Evolutionary conservation across 495 filamentous ascomycete genomes (phyloP).

Genomic region (Aspergillus egyptiacus): DNA sequence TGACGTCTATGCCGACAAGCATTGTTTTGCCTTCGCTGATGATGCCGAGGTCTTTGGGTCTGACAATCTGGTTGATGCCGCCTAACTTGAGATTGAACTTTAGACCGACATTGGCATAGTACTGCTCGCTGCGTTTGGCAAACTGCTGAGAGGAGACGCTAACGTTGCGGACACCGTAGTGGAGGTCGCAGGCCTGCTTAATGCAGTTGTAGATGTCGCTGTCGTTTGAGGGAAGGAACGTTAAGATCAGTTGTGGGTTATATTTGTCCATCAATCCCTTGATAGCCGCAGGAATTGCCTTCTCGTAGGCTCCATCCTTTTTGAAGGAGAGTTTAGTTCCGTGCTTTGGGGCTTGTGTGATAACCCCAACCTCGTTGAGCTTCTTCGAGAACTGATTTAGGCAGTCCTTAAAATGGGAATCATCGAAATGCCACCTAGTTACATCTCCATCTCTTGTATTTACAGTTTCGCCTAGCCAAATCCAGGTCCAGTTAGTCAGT

Average conservation of each 20-base stretch:
- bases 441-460: too few relatives aligned
- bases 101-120: slow-evolving; percentile 68
- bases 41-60: slow-evolving; percentile 44
- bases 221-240: slow-evolving; percentile 52
- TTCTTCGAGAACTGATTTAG: slow-evolving; percentile 18
- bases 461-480: too few relatives aligned
- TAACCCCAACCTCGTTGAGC: slow-evolving; percentile 29
- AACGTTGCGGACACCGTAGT: slow-evolving; percentile 13
- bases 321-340: slow-evolving; percentile 18
- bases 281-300: slow-evolving; percentile 24
- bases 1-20: slow-evolving; percentile 84
- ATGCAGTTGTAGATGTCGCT: slow-evolving; percentile 56
- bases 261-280: slow-evolving; percentile 24
- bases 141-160: slow-evolving; percentile 43
- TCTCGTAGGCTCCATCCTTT: slow-evolving; percentile 12
- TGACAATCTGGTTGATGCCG: slow-evolving; percentile 68
- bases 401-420: slow-evolving; percentile 6
- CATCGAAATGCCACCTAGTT: slow-evolving; percentile 7
- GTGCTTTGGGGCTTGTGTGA: slow-evolving; percentile 5
- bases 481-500: slow-evolving; percentile 36
- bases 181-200: slow-evolving; percentile 10
- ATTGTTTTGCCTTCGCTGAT: slow-evolving; percentile 63
- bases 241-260: slow-evolving; percentile 51
- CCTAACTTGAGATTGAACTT: slow-evolving; percentile 87
- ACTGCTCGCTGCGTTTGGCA: slow-evolving; percentile 38